phyloP scores from a whole-genome alignment of 2,329 filamentous ascomycete species.

The Madurella mycetomatis region DNA sequence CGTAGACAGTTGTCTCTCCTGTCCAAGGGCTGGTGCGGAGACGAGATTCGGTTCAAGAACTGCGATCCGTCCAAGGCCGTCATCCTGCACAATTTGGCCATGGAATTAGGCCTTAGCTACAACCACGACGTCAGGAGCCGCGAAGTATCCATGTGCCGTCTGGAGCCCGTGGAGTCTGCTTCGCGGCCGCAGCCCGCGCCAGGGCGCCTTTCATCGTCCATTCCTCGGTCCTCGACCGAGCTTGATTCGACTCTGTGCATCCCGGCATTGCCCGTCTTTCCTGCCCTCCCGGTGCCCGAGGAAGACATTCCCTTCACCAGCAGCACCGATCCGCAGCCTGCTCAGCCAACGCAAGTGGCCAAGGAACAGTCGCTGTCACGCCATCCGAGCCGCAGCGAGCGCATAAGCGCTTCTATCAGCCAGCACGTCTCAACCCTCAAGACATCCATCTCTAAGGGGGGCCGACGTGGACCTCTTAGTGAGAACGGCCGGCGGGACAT shows the following conservation, averaged over 20 bases:
- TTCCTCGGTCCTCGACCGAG: constrained; percentile 17
- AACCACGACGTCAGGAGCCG: constrained; percentile 26
- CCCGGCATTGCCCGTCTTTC: constrained; percentile 9
- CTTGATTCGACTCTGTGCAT: constrained; percentile 17
- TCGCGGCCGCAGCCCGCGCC: constrained; percentile 1
- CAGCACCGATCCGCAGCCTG: neutral
- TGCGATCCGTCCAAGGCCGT: constrained; percentile 28
- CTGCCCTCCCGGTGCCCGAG: neutral
- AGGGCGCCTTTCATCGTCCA: constrained; percentile 5
- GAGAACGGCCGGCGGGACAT: constrained; percentile 30
- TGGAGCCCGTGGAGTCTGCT: constrained; percentile 2
- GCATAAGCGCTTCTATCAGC: constrained; percentile 25
- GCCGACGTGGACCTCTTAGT: constrained; percentile 28
- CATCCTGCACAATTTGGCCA: constrained; percentile 26
- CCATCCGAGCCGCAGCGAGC: constrained; percentile 24
- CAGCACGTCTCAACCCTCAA: constrained; percentile 24
- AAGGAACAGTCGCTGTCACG: constrained; percentile 17
- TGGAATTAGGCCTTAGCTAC: constrained; percentile 29
- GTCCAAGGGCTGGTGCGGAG: constrained; percentile 20
- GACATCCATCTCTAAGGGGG: constrained; percentile 26
- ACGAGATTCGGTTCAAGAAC: constrained; percentile 27
- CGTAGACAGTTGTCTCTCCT: constrained; percentile 28
- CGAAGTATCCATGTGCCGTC: constrained; percentile 24
- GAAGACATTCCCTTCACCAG: neutral
- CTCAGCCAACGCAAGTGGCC: neutral